Percentiles rank a stretch among this genome's conserved stretches.
Evolutionary conservation across 73 alveolate species (phyloP).

Genomic region (Paramecium sonneborni): DNA sequence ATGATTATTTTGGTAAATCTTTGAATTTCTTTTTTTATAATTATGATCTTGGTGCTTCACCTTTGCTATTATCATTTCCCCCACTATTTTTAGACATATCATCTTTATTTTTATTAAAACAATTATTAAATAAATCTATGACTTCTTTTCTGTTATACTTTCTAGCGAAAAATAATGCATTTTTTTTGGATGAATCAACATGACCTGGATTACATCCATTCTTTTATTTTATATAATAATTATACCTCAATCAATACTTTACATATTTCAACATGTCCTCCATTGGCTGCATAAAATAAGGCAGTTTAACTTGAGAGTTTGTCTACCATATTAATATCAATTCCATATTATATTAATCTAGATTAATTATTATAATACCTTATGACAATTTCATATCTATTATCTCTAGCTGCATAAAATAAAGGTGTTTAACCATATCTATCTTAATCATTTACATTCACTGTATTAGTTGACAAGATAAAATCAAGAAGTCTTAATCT

Average conservation of each 20-base stretch:
- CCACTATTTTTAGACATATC: conserved; percentile 50
- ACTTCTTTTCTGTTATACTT: conserved; percentile 74
- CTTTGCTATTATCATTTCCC: conserved; percentile 34
- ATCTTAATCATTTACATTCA: conserved; percentile 55
- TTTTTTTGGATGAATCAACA: conserved; percentile 77
- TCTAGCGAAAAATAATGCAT: conserved; percentile 83
- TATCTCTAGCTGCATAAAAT: conserved; percentile 87
- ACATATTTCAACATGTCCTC: conserved; percentile 84
- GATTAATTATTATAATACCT: not conserved
- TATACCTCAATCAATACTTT: conserved; percentile 73
- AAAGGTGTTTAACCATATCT: conserved; percentile 80
- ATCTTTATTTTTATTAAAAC: conserved; percentile 42
- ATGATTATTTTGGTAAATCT: conserved; percentile 42
- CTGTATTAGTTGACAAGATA: conserved; percentile 5
- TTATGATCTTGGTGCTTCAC: conserved; percentile 2
- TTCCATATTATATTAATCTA: conserved; percentile 75
- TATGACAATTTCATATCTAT: conserved; percentile 66
- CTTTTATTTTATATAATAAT: not conserved
- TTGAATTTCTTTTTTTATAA: conserved; percentile 18
- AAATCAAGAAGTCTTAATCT: conserved; percentile 46
- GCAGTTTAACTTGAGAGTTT: conserved; percentile 83
- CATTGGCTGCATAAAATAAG: conserved; percentile 91
- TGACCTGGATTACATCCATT: conserved; percentile 83
- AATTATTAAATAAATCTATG: conserved; percentile 67
- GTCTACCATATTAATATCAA: conserved; percentile 82